Percentiles rank a stretch among this genome's conserved stretches.
phyloP scores from a whole-genome alignment of 2,329 filamentous ascomycete species.

The Ophiostoma montium region DNA sequence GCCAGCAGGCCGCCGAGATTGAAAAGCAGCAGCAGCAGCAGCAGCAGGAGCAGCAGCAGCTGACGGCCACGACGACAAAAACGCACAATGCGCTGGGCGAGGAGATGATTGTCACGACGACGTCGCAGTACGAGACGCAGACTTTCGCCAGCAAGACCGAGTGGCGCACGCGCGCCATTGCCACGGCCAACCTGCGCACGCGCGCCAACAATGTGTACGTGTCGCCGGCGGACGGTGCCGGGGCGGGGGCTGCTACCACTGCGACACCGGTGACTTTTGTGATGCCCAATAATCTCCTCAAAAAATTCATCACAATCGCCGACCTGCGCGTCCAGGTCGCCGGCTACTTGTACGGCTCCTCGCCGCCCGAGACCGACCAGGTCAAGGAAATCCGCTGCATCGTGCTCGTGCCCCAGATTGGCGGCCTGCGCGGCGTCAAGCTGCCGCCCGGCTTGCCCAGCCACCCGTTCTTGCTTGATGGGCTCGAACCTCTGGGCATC shows the following conservation, averaged over 20 bases:
- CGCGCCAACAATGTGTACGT: constrained; percentile 98
- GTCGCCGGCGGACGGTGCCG: constrained; percentile 89
- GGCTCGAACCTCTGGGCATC: constrained; percentile 79
- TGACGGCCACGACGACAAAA: constrained; percentile 95
- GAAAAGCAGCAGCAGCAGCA: constrained; percentile 98
- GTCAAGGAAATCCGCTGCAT: constrained; percentile 96
- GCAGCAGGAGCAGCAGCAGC: constrained; percentile 87
- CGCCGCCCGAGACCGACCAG: constrained; percentile 85
- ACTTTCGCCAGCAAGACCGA: constrained; percentile 98
- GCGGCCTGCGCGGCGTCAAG: constrained; percentile 82
- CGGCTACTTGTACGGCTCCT: constrained; percentile 86
- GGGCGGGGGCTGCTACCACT: constrained; percentile 59
- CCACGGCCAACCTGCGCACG: constrained; percentile 86
- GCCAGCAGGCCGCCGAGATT: constrained; percentile 95
- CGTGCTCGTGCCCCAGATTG: constrained; percentile 94
- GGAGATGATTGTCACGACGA: constrained; percentile 96
- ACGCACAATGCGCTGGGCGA: constrained; percentile 95
- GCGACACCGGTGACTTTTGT: constrained; percentile 63
- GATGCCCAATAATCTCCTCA: constrained; percentile 98
- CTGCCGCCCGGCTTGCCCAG: constrained; percentile 80
- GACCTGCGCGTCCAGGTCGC: constrained; percentile 94
- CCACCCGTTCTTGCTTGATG: constrained; percentile 77
- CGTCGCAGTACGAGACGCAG: constrained; percentile 93
- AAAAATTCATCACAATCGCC: constrained; percentile 94
- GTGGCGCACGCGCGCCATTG: constrained; percentile 93